These are phyloP conservation scores for Tilletia walkeri DNA, from an alignment of 1,284 basidiomycete genomes.

Conservation along the genomic window DNA sequence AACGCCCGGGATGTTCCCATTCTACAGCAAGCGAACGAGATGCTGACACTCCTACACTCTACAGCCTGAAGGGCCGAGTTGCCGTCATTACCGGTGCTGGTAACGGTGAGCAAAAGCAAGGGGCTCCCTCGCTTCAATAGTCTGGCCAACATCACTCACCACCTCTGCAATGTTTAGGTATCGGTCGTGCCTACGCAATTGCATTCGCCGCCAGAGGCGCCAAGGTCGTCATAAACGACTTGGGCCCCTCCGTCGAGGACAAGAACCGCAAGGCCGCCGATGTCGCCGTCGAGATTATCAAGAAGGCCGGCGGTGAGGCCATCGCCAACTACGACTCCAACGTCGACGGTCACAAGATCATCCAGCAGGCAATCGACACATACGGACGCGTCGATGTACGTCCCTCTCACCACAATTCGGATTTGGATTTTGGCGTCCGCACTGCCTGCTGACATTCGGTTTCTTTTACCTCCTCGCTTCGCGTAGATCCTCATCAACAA, in stretches of 20 bases:
- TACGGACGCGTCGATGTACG: conserved; percentile 69
- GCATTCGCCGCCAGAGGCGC: conserved; percentile 38
- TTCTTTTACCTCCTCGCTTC: neutral
- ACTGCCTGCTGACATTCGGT: neutral
- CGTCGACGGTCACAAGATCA: conserved; percentile 80
- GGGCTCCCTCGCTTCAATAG: neutral
- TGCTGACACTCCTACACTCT: neutral
- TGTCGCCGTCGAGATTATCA: conserved; percentile 82
- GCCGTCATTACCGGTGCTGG: conserved; percentile 94
- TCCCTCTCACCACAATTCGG: neutral
- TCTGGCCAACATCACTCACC: neutral
- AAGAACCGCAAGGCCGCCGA: conserved; percentile 84
- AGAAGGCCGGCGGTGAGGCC: conserved; percentile 64
- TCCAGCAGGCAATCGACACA: conserved; percentile 80
- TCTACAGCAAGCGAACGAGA: neutral
- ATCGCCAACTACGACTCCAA: conserved; percentile 80
- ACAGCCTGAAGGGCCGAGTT: conserved; percentile 81
- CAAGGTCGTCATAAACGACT: conserved; percentile 52
- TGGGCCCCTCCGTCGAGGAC: conserved; percentile 71
- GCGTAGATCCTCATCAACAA: conserved; percentile 71
- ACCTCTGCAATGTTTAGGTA: neutral
- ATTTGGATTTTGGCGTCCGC: no score
- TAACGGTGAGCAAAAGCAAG: conserved; percentile 66
- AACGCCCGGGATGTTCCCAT: neutral
- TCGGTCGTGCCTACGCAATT: conserved; percentile 26